A percentile compares a stretch with the other conserved stretches of the same genome.
phyloP scores from a whole-genome alignment of 345 rosid species.

The Crucihimalaya himalaica region DNA sequence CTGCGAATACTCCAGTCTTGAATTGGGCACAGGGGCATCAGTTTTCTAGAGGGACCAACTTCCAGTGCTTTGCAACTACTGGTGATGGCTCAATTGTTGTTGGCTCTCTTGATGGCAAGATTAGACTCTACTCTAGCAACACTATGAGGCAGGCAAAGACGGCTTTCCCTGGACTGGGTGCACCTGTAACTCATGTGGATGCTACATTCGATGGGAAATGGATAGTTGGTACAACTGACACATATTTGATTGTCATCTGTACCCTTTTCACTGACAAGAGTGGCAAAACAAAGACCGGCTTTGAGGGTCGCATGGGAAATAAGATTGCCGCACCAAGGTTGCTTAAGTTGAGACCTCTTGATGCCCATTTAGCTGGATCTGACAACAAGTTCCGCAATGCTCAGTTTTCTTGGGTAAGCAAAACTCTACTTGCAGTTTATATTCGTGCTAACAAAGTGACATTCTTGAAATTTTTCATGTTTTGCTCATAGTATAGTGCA shows the following conservation, averaged over 20 bases:
- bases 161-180: conserved; percentile 98
- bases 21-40: conserved; percentile 97
- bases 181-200: conserved; percentile 94
- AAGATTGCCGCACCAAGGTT: conserved; percentile 94
- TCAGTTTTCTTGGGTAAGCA: conserved; percentile 94
- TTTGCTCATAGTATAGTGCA: conserved; percentile 12
- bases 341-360: conserved; percentile 83
- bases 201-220: conserved; percentile 97
- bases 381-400: conserved; percentile 84
- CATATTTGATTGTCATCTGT: conserved; percentile 88
- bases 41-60: conserved; percentile 97
- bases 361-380: conserved; percentile 87
- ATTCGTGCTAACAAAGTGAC: neutral
- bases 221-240: conserved; percentile 96
- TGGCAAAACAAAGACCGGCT: conserved; percentile 92
- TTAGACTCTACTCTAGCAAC: conserved; percentile 77
- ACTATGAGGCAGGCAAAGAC: conserved; percentile 98
- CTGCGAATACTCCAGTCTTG: conserved; percentile 66
- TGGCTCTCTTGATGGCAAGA: conserved; percentile 97
- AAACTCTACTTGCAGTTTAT: conserved; percentile 19
- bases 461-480: neutral
- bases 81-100: conserved; percentile 99
- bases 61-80: conserved; percentile 96
- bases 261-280: conserved; percentile 80
- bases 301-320: conserved; percentile 96